Evolutionary conservation across 1,139 yeast genomes (phyloP), one percentile per base, ranked within the genome.

Genomic region (Debaryomyces udenii): DNA sequence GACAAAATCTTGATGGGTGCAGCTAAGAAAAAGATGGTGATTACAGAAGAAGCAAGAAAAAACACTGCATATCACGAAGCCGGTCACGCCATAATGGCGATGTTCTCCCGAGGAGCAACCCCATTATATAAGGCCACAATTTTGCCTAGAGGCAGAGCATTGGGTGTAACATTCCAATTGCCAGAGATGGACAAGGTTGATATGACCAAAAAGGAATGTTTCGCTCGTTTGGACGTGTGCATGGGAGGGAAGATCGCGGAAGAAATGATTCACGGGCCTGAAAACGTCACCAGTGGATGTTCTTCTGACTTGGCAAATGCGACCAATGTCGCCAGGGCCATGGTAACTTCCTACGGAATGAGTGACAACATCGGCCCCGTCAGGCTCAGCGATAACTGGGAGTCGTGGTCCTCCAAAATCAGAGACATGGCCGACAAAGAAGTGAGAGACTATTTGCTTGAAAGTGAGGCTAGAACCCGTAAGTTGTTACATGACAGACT

Each of bases 181-280:
- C 99, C 99, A 3, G 99, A 94, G 62, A 90, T 91, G 95, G 99
- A 93, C 66, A 91, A 94, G 70, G 93, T 87, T 45, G 98, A 93
- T 57, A 86, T 88, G 67, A 88, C 96, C 33, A 86, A 81, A 61
- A 81, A 77, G 49, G 99, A 93, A 67, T 87, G 96, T 60, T 74
- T 86, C 50, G 97, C 99, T 0, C 74, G 96, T 50, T 69, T 93
- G 51, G 99, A 93, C 62, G 99, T 93, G 39, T 90, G 96, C 62
- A 93, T 93, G 99, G 99, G 99, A 46, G 99, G 99, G 47, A 91
- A 91, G 63, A 83, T 91, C 46, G 99, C 99, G 24, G 99, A 93
- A 69, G 97, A 91, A 62, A 73, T 89, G 74, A 76, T 87, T 36
- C 88, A 88, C 59, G 99, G 99, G 2, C 77, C 82, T 35, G 96